Conservation (phyloP, 2,329 filamentous ascomycete genomes). For the Arthrobotrys pseudoclavata region DNA sequence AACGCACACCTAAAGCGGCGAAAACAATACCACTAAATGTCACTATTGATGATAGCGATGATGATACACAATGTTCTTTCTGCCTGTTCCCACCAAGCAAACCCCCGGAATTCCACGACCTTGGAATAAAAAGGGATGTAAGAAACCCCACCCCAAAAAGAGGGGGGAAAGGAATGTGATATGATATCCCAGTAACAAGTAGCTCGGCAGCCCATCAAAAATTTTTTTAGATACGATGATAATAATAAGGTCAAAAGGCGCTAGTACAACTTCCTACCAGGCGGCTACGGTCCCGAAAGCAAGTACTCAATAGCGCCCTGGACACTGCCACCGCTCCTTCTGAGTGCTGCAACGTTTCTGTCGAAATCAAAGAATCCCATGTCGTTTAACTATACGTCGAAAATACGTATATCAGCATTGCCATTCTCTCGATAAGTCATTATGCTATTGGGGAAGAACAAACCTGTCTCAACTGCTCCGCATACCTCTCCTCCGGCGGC, state of each 20-base stretch:
- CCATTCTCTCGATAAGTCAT: too few species aligned
- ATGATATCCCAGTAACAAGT: constrained; percentile 3
- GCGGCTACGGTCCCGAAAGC: constrained; percentile 65
- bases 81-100: neutral
- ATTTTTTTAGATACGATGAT: neutral
- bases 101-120: neutral
- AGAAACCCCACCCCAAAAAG: neutral
- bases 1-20: neutral
- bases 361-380: constrained; percentile 99
- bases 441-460: neutral
- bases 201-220: neutral
- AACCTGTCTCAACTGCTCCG: constrained; percentile 78
- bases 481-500: constrained; percentile 93
- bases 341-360: constrained; percentile 86
- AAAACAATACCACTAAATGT: neutral
- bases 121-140: neutral
- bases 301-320: constrained; percentile 89
- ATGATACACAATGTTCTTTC: neutral
- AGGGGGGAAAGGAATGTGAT: neutral
- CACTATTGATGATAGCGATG: neutral
- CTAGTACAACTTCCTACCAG: neutral
- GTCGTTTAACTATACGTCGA: constrained; percentile 81
- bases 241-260: neutral
- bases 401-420: constrained; percentile 1
- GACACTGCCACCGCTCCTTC: constrained; percentile 91